phyloP scores from a whole-genome alignment of 1,139 yeast species.

The Geotrichum bryndzae region DNA sequence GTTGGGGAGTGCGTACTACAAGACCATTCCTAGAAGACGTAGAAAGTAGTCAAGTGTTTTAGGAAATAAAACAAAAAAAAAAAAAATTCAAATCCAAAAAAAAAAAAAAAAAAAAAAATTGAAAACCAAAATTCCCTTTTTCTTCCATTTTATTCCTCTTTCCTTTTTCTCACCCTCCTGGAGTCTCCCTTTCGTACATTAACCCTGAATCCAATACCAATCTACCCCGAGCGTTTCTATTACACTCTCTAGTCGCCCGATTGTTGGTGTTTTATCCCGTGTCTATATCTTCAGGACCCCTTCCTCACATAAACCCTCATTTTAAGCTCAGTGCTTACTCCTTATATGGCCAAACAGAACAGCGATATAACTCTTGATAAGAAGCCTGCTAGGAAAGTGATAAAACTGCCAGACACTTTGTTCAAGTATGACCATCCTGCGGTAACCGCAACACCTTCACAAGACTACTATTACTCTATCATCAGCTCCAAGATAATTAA shows the following conservation, averaged over 20 bases:
- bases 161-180: neutral
- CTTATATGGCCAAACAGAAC: neutral
- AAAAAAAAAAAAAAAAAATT: neutral
- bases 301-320: neutral
- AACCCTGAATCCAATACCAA: neutral
- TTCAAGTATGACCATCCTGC: neutral
- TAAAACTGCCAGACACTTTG: neutral
- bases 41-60: neutral
- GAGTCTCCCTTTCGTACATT: neutral
- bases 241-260: neutral
- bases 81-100: neutral
- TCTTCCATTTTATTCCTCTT: neutral
- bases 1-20: neutral
- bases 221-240: neutral
- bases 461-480: neutral
- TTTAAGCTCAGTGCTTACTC: neutral
- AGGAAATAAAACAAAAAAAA: neutral
- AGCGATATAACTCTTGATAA: neutral
- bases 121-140: neutral
- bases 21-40: neutral
- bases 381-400: neutral
- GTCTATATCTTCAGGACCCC: neutral
- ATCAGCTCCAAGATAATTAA: neutral
- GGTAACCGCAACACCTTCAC: neutral
- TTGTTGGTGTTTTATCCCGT: neutral